These are phyloP conservation scores for Lenwebbia sp. DNA, from an alignment of 345 rosid species.

Conservation along the genomic window DNA sequence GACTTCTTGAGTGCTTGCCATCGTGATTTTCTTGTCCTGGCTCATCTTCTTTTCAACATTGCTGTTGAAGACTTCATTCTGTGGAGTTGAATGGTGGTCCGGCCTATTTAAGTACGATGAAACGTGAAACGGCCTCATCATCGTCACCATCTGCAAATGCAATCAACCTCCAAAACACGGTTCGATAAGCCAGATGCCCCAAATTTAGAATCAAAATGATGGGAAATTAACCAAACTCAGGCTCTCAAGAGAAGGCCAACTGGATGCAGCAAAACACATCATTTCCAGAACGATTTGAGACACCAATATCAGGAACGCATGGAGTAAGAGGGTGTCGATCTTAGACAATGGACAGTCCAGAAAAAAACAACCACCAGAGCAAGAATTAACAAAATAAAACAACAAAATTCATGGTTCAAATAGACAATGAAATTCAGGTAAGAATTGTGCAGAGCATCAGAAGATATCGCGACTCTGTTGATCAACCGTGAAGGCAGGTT, in stretches of 20 bases:
- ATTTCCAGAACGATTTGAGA: neutral
- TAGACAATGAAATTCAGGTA: neutral
- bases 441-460: neutral
- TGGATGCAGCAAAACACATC: neutral
- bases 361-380: neutral
- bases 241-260: neutral
- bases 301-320: neutral
- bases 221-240: neutral
- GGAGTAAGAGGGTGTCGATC: neutral
- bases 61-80: conserved; percentile 1
- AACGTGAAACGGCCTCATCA: neutral
- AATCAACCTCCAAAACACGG: neutral
- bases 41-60: conserved; percentile 10
- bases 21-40: conserved; percentile 10
- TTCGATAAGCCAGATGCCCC: neutral
- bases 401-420: conserved; percentile 61
- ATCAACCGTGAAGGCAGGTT: neutral
- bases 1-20: conserved; percentile 10
- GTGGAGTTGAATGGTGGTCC: neutral
- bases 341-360: neutral
- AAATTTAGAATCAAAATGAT: conserved; percentile 14
- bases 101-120: neutral
- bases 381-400: neutral
- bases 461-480: neutral
- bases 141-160: neutral